These are phyloP conservation scores for Aplosporella prunicola DNA, from an alignment of 2,329 filamentous ascomycete genomes.

Conservation along the genomic window DNA sequence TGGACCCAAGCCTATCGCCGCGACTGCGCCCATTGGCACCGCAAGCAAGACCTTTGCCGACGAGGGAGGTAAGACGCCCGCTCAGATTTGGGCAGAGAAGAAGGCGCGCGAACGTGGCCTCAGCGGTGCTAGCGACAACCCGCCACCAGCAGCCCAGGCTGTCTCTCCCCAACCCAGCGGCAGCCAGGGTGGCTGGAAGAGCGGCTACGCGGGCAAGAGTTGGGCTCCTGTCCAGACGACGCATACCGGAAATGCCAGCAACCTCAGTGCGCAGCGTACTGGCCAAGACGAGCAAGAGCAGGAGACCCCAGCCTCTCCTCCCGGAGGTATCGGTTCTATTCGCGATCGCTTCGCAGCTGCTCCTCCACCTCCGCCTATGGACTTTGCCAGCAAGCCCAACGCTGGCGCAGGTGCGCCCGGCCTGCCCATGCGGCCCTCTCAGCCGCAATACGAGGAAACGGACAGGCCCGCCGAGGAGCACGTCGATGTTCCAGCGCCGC, in stretches of 20 bases:
- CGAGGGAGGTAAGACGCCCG: constrained; percentile 88
- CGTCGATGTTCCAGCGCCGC: constrained; percentile 34
- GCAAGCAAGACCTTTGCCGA: constrained; percentile 93
- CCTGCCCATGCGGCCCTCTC: constrained; percentile 51
- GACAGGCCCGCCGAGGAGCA: constrained; percentile 46
- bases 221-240: constrained; percentile 78
- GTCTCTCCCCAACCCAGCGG: constrained; percentile 58
- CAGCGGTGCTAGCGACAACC: constrained; percentile 42
- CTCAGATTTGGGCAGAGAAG: constrained; percentile 95
- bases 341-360: constrained; percentile 75
- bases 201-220: constrained; percentile 78
- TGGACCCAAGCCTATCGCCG: constrained; percentile 49
- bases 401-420: constrained; percentile 58
- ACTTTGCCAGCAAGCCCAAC: constrained; percentile 59
- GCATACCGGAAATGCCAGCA: constrained; percentile 52
- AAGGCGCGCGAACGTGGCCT: constrained; percentile 68
- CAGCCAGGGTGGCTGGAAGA: constrained; percentile 69
- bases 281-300: constrained; percentile 44
- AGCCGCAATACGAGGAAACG: constrained; percentile 37
- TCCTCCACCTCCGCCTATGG: constrained; percentile 61
- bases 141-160: constrained; percentile 32
- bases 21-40: constrained; percentile 59
- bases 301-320: constrained; percentile 44
- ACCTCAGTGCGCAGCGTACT: constrained; percentile 52
- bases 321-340: constrained; percentile 61